Conservation (phyloP, 768 basidiomycete species). For the Inosperma sp. region DNA sequence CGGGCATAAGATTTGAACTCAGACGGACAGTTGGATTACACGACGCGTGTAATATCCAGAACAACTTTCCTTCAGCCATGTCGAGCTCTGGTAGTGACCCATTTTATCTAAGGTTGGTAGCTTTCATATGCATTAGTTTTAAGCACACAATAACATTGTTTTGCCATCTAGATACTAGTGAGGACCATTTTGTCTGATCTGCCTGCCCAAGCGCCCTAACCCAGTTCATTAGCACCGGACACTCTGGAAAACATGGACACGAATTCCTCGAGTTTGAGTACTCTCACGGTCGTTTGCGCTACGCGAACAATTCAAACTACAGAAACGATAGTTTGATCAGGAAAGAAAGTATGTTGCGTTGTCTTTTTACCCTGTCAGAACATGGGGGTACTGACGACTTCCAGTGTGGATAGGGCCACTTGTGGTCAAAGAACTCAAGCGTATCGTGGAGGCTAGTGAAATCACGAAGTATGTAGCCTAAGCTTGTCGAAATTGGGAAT, state of each 20-base stretch:
- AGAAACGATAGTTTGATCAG: conserved; percentile 95
- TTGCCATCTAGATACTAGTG: conserved; percentile 44
- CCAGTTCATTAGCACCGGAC: conserved; percentile 68
- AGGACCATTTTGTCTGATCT: conserved; percentile 5
- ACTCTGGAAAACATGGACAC: conserved; percentile 96
- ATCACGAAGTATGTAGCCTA: conserved; percentile 73
- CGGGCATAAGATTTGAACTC: too few relatives aligned
- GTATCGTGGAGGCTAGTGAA: conserved; percentile 89
- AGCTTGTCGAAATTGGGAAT: not conserved
- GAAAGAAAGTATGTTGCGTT: conserved; percentile 82
- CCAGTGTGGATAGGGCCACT: conserved; percentile 93
- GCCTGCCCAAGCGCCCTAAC: conserved; percentile 3
- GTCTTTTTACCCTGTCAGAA: not conserved
- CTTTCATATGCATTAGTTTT: not conserved
- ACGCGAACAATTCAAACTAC: conserved; percentile 99
- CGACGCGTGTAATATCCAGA: too few relatives aligned
- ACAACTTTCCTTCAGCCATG: too few relatives aligned
- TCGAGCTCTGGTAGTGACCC: conserved; percentile 57
- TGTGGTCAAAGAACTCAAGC: conserved; percentile 91
- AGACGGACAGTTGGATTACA: too few relatives aligned
- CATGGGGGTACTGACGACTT: conserved; percentile 4
- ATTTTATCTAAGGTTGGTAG: conserved; percentile 69
- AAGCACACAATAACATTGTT: not conserved
- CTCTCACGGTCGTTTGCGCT: conserved; percentile 91
- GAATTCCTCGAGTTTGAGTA: conserved; percentile 99